Conservation (phyloP, 2,329 filamentous ascomycete species). For the Penicillium sp. region DNA sequence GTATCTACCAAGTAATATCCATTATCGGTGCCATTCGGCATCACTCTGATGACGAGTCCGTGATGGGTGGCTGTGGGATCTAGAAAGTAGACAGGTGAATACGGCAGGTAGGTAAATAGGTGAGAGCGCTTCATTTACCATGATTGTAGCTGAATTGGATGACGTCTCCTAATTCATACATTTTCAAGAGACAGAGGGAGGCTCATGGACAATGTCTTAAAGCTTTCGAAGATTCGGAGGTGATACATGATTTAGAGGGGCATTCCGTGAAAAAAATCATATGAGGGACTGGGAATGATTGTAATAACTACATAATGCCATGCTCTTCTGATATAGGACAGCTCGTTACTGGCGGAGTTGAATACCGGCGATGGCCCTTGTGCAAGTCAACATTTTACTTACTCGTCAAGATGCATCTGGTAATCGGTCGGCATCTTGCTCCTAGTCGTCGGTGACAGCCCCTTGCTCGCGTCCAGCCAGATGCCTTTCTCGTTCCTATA, state of each 20-base stretch:
- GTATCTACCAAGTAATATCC: constrained; percentile 7
- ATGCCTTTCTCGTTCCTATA: too few relatives aligned
- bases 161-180: constrained; percentile 10
- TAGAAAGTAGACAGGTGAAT: not conserved
- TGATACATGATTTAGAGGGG: not conserved
- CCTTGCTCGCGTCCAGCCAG: too few relatives aligned
- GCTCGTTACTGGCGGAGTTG: not conserved
- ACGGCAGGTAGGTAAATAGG: not conserved
- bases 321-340: not conserved
- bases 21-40: constrained; percentile 7
- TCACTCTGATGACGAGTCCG: constrained; percentile 9
- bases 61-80: constrained; percentile 6
- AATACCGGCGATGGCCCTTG: not conserved
- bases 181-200: not conserved
- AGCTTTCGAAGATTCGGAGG: too few relatives aligned
- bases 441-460: too few relatives aligned
- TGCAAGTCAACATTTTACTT: not conserved
- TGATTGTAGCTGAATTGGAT: constrained; percentile 10
- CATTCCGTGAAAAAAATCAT: not conserved
- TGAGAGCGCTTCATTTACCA: not conserved
- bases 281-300: not conserved
- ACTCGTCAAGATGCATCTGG: too few relatives aligned
- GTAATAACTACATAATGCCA: not conserved
- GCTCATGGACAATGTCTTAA: too few relatives aligned
- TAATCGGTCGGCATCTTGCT: too few relatives aligned